Conservation (phyloP, 805 yeast species). For the Schizosaccharomyces osmophilus region DNA sequence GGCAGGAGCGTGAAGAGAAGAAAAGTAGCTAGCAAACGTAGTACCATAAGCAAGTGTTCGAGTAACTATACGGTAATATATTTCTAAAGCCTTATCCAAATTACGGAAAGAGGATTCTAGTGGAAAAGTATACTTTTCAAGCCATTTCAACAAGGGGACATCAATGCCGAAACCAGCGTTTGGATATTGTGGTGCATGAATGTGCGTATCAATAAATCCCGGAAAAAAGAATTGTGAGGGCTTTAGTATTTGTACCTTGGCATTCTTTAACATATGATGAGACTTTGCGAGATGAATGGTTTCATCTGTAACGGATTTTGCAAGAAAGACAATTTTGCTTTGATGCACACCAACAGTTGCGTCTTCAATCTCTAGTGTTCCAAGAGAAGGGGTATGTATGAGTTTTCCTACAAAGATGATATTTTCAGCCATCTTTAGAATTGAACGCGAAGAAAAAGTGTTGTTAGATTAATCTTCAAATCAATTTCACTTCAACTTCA, state of each 20-base stretch:
- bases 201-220: slow-evolving; percentile 62
- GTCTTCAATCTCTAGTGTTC: not conserved
- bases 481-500: too few species aligned
- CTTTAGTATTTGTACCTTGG: not conserved
- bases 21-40: slow-evolving; percentile 76
- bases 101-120: slow-evolving; percentile 47
- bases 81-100: slow-evolving; percentile 26
- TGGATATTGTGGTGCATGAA: slow-evolving; percentile 69
- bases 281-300: not conserved
- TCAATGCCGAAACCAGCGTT: slow-evolving; percentile 66
- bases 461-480: too few species aligned
- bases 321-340: not conserved
- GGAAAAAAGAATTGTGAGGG: slow-evolving; percentile 39
- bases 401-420: not conserved
- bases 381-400: not conserved
- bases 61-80: slow-evolving; percentile 42
- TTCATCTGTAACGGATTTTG: not conserved
- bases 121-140: slow-evolving; percentile 69
- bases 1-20: slow-evolving; percentile 61
- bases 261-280: not conserved
- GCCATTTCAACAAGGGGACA: slow-evolving; percentile 72
- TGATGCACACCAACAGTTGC: not conserved
- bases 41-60: slow-evolving; percentile 63
- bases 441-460: too few species aligned
- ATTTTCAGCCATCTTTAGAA: not conserved